phyloP scores from a whole-genome alignment of 2,329 filamentous ascomycete species.

The Dactylellina parvicollis region DNA sequence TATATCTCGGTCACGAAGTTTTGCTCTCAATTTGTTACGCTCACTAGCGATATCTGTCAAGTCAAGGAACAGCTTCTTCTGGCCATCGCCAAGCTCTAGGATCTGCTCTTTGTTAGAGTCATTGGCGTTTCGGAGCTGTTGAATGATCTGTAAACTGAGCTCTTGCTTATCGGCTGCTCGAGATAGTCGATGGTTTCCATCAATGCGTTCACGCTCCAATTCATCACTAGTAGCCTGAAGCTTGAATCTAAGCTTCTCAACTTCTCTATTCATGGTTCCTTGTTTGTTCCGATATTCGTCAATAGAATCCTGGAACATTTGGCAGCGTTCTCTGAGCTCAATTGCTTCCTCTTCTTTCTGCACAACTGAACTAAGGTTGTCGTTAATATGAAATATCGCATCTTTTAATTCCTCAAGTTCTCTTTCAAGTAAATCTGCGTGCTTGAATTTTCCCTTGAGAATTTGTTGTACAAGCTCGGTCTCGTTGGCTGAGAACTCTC shows the following conservation, averaged over 20 bases:
- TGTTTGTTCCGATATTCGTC: conserved; percentile 32
- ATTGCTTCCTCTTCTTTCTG: conserved; percentile 20
- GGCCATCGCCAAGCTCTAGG: conserved; percentile 4
- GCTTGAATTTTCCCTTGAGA: conserved; percentile 26
- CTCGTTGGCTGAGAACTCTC: conserved; percentile 16
- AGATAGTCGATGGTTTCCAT: conserved; percentile 9
- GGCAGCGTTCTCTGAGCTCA: conserved; percentile 28
- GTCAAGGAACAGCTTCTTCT: conserved; percentile 21
- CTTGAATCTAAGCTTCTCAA: conserved; percentile 10
- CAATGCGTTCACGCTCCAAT: conserved; percentile 17
- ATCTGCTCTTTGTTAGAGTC: conserved; percentile 7
- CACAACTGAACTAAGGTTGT: conserved; percentile 28
- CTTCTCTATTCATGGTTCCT: conserved; percentile 1
- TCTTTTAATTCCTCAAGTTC: conserved; percentile 23
- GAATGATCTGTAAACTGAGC: conserved; percentile 5
- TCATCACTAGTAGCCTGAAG: conserved; percentile 18
- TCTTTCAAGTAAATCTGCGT: conserved; percentile 24
- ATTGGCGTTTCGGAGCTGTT: background rate
- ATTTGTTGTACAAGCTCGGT: conserved; percentile 38
- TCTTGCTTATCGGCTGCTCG: conserved; percentile 28
- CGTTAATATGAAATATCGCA: conserved; percentile 34
- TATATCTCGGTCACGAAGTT: conserved; percentile 25
- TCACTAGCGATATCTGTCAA: conserved; percentile 8
- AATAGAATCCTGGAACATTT: conserved; percentile 34
- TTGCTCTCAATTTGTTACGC: conserved; percentile 1